A percentile compares a stretch with the other conserved stretches of the same genome.
These are phyloP conservation scores for Celoporthe dispersa DNA, from an alignment of 2,329 filamentous ascomycete species.

Conservation along the genomic window DNA sequence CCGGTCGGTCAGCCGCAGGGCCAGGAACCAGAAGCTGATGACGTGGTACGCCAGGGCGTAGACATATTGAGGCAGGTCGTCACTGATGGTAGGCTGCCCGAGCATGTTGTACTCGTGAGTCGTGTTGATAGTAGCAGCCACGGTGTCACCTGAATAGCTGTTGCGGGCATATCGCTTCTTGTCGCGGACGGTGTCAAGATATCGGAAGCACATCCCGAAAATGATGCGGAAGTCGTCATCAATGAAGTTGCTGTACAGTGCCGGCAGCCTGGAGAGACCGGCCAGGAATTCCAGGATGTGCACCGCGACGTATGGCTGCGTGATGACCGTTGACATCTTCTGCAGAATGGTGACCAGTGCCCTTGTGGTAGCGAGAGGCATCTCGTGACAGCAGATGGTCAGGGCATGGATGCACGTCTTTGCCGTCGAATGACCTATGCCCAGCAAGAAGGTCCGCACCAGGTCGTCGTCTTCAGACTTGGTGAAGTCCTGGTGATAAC, in stretches of 20 bases:
- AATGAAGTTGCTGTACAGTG: slow-evolving; percentile 85
- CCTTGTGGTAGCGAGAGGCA: slow-evolving; percentile 85
- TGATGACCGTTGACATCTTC: slow-evolving; percentile 95
- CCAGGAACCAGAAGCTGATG: slow-evolving; percentile 96
- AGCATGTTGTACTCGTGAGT: slow-evolving; percentile 36
- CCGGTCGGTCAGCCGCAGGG: slow-evolving; percentile 82
- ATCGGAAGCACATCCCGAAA: slow-evolving; percentile 93
- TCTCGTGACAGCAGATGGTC: slow-evolving; percentile 92
- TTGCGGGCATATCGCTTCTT: slow-evolving; percentile 54
- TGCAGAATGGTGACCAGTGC: slow-evolving; percentile 84
- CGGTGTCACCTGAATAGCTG: slow-evolving; percentile 50
- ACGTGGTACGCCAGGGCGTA: slow-evolving; percentile 93
- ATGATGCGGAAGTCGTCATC: slow-evolving; percentile 93
- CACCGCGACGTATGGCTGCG: slow-evolving; percentile 86
- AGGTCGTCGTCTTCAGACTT: slow-evolving; percentile 89
- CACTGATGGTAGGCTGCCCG: slow-evolving; percentile 48
- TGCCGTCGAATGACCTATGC: slow-evolving; percentile 85
- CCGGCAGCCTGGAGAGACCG: slow-evolving; percentile 80
- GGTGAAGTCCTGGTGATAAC: slow-evolving; percentile 84
- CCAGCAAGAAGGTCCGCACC: slow-evolving; percentile 82
- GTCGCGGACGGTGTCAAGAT: slow-evolving; percentile 85
- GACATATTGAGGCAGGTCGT: slow-evolving; percentile 90
- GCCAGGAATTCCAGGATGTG: slow-evolving; percentile 97
- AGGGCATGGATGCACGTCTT: slow-evolving; percentile 94
- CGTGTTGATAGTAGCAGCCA: slow-evolving; percentile 35